Evolutionary conservation across 768 basidiomycete species (phyloP), one percentile per base, ranked within the genome.

Genomic region (Amanita pseudoporphyria): DNA sequence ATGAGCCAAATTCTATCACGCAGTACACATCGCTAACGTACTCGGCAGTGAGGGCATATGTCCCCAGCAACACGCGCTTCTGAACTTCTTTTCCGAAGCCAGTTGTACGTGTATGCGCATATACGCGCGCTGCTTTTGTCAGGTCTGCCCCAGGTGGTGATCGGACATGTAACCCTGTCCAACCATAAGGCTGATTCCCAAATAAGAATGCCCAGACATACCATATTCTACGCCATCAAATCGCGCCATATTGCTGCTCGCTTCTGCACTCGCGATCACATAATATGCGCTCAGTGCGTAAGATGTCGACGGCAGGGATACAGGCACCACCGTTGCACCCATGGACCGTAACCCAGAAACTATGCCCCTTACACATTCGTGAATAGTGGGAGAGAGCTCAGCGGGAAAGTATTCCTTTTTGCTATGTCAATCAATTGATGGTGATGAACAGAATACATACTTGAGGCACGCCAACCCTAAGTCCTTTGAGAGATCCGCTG

Each of bases 261-360:
- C 94, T 61, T 97, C 95, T 0, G 95, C 93, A 52, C 83, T 87
- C 1, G 95, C 87, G 13, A 98, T 74, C n/a, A 96, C 88, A 59
- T 97, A 98, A 69, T 98, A 98, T 10, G 92, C 87, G 49, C 91
- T 90, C 4, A 98, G 72, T 0, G 90, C 88, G 58, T 85, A 86
- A 1, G 66, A 61, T 10, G 70, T 76, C 21, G 64, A 69, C 14
- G 90, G 87, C 9, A 97, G 69, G 7, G 84, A 84, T 0, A 97
- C 81, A 0, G 90, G 76, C 1, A 79, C 64, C 26, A 96, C 57
- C 1, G 68, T 68, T 0, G 89, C 91, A 1, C 93, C 93, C 1
- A 68, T 68, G 0, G 61, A 47, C 49, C 67, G 57, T 18, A 76
- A 60, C 32, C 55, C 56, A 45, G 58, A 52, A 33, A 89, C 62